Evolutionary conservation across 2,329 filamentous ascomycete species (phyloP), one percentile per base, ranked within the genome.

Genomic region (Aspergillus aculeatus): DNA sequence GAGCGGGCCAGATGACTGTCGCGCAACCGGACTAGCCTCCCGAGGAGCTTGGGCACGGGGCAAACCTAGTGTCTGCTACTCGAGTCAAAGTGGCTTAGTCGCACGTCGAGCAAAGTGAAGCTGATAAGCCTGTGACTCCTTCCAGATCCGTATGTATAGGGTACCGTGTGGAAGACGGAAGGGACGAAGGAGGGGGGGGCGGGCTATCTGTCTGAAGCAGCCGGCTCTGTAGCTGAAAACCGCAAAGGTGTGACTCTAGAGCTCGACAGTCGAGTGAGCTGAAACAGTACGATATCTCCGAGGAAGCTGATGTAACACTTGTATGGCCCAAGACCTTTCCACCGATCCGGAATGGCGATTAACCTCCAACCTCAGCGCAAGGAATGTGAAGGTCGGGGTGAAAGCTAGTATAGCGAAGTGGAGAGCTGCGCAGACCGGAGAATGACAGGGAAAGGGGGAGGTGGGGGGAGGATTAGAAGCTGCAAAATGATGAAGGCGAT

Each of bases 1-100:
- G 58, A 44, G 60, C 68, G 64, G 66, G 61, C 71, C 73, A 76
- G 73, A 74, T 76, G 73, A 75, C 72, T 63, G 59, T 62, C 62
- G 66, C 66, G 56, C 60, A 68, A 66, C 54, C 55, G 62, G 57
- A 62, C 62, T 65, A 68, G 55, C 54, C 63, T 63, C 54, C 59
- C 60, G 59, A 59, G 61, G 62, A 68, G 65, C 65, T 66, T 62
- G 62, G 62, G 58, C 61, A 63, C 62, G 63, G 61, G 62, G 56
- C 55, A 63, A 58, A 50, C 54, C 57, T 61, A 50, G 54, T 54
- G 57, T 49, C 50, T 35, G 49, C 56, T 56, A 64, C 52, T 61
- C 44, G 59, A 59, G 41, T 26, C 51, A 24, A 41, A 38, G 51
- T 29, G 16, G 12, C 32, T 24, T 53, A 41, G 51, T 53, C 32